phyloP scores from a whole-genome alignment of 495 filamentous ascomycete species.

The Trichoderma orchidacearum region DNA sequence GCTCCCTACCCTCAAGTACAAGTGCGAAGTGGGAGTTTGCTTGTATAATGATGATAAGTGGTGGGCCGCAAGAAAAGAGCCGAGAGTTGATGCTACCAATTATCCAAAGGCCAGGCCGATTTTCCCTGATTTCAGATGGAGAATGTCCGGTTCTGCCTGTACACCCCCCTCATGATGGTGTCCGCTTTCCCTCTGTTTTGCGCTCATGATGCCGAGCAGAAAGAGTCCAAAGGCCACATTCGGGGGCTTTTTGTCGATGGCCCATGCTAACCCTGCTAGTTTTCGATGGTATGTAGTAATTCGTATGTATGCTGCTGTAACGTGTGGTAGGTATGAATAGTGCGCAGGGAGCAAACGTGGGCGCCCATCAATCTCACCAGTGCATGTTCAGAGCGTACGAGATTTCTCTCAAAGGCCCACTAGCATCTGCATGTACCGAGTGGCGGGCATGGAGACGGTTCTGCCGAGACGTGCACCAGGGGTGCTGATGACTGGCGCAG shows the following conservation, averaged over 20 bases:
- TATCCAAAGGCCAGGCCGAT: not conserved
- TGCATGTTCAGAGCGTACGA: not conserved
- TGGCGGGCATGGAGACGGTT: not conserved
- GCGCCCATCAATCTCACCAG: not conserved
- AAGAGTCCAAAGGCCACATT: not conserved
- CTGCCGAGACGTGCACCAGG: slow-evolving; percentile 1
- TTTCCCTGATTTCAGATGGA: not conserved
- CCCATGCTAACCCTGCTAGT: not conserved
- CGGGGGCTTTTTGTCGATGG: not conserved
- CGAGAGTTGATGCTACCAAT: not conserved
- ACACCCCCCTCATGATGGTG: not conserved
- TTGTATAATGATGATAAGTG: not conserved
- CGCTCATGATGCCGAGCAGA: not conserved
- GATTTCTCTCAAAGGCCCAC: not conserved
- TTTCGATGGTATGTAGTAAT: not conserved
- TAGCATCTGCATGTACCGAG: not conserved
- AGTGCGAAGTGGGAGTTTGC: not conserved
- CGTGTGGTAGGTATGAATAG: not conserved
- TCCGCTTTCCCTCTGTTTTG: not conserved
- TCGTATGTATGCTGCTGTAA: not conserved
- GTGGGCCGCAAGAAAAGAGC: not conserved
- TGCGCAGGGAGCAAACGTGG: not conserved
- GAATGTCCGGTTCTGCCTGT: not conserved
- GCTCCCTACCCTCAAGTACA: not conserved
- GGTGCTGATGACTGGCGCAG: not conserved